Evolutionary conservation across 2,329 filamentous ascomycete genomes (phyloP), one percentile per base, ranked within the genome.

Genomic region (Fusarium succisae): DNA sequence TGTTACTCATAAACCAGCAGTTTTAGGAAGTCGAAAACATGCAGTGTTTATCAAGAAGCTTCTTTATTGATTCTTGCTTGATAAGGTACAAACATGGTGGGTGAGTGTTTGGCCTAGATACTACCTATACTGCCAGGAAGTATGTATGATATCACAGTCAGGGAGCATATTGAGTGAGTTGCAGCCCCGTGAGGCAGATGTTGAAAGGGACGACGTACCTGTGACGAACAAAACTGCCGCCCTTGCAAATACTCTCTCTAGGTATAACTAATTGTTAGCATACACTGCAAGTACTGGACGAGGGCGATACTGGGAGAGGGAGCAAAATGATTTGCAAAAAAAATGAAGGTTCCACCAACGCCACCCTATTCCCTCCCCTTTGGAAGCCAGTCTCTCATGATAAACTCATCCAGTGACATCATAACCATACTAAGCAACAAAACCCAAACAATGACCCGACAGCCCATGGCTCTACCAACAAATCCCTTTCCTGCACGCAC

Each of bases 131-230:
- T 37, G n/a, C 50, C 24, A 22, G 35, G 28, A 39, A 35, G 20
- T 22, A 55, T 30, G 44, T 13, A 20, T 28, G 24, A 47, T 24
- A 13, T 45, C 43, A 53, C 26, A 24, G 26, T 41, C 28, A n/a
- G 32, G n/a, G 26, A 41, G n/a, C 18, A 44, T 37, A 58, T 55
- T 17, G 39, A 41, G 37, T 54, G 44, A 70, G 53, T 63, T 67
- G 32, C 39, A 22, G 35, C 38, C 24, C 47, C 54, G 8, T 22
- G 39, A 30, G 20, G 45, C 54, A 28, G 37, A 13, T 48, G 44
- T 44, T 38, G 48, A 37, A 50, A 39, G 48, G 70, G 59, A 56
- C 53, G 44, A 78, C 77, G 69, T 78, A 78, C 79, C 78, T 78
- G 68, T 70, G 66, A 63, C 54, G 32, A 74, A 66, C 62, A 53